These are phyloP conservation scores for Boletus barrowsii DNA, from an alignment of 768 basidiomycete species.

Conservation along the genomic window DNA sequence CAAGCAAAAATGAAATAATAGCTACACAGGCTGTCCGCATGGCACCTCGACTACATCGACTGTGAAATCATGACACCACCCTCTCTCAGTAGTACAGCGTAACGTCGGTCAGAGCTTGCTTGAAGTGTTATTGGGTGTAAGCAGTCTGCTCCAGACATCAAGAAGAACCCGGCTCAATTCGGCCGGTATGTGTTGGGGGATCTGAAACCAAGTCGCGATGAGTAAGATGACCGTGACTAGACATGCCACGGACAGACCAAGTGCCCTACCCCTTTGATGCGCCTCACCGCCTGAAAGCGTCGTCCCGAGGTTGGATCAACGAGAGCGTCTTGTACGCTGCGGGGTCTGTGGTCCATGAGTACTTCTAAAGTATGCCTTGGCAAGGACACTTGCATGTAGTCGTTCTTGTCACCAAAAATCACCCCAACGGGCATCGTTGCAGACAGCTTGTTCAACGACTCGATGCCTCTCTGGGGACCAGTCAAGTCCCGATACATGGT, in stretches of 20 bases:
- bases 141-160: conserved; percentile 16
- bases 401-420: conserved; percentile 47
- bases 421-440: conserved; percentile 47
- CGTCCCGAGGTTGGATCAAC: conserved; percentile 23
- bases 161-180: conserved; percentile 26
- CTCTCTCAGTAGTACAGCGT: neutral
- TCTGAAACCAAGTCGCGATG: conserved; percentile 9
- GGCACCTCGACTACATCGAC: too few relatives aligned
- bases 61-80: neutral
- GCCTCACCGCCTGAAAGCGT: conserved; percentile 20
- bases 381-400: conserved; percentile 46
- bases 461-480: conserved; percentile 52
- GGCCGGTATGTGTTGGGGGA: conserved; percentile 25
- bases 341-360: conserved; percentile 22
- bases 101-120: conserved; percentile 16
- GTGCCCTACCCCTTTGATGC: conserved; percentile 31
- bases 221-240: neutral
- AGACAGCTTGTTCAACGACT: conserved; percentile 42
- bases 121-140: neutral
- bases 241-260: conserved; percentile 22
- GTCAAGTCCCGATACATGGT: conserved; percentile 62
- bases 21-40: too few relatives aligned
- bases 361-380: neutral
- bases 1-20: too few relatives aligned
- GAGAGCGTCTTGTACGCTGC: conserved; percentile 31